Evolutionary conservation across 257 asterid genomes (phyloP), one percentile per base, ranked within the genome.

Genomic region (Primulina tabacum): DNA sequence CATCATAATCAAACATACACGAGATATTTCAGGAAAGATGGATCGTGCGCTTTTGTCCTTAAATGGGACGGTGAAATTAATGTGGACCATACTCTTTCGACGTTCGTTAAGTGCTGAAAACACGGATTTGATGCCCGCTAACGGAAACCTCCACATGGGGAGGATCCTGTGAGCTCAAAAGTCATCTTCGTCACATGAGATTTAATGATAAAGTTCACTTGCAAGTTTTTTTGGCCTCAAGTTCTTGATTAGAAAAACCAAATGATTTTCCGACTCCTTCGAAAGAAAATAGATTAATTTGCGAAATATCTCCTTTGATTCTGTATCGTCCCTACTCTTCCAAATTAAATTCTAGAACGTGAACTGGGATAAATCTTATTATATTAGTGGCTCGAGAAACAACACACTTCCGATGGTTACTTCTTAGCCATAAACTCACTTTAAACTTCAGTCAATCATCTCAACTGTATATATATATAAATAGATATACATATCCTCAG

Each of bases 81-180:
- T 71, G 67, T 73, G 80, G 85, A 75, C 79, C 76, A 77, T 65
- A 47, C 2, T 67, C 66, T 72, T 40, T 37, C 63, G 16, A 58
- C 69, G 61, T 74, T 73, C 73, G 85, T 69, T 73, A 73, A 82
- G 92, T 87, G 95, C 87, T 78, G 64, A 75, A 78, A 81, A 90
- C 89, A 84, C 88, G 92, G 82, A 55, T 68, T 77, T 14, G 67
- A 67, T 72, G 81, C 64, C 75, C 58, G 65, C 43, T 73, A 75
- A 70, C 67, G n/a, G 71, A 81, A 84, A 47, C 8, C 83, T 62
- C 80, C 88, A 79, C 81, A 76, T 88, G 87, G 79, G 61, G 62
- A 68, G 30, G 67, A 56, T 61, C 56, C 11, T 70, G 55, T 43
- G 66, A 66, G 69, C 69, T 60, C 60, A 57, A 60, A 79, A 57